phyloP scores from a whole-genome alignment of 441 rosid species.

The Viola pubescens region DNA sequence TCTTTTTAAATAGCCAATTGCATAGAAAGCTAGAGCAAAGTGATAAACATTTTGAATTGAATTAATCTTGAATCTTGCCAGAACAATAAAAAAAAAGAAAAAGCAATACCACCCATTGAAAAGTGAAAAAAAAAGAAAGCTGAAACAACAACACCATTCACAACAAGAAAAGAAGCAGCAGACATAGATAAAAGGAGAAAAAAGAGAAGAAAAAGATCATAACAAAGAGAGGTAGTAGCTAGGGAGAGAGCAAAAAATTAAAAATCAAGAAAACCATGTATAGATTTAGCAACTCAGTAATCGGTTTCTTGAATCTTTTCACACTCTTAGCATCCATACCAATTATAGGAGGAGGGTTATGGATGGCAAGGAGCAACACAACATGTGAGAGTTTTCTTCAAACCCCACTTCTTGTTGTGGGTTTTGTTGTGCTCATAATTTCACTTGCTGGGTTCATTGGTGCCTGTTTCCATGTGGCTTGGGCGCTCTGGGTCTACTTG shows the following conservation, averaged over 20 bases:
- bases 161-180: slow-evolving; percentile 30
- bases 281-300: slow-evolving; percentile 59
- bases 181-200: not conserved
- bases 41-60: slow-evolving; percentile 25
- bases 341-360: slow-evolving; percentile 75
- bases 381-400: slow-evolving; percentile 76
- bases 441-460: slow-evolving; percentile 83
- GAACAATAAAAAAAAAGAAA: slow-evolving; percentile 17
- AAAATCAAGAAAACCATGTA: slow-evolving; percentile 29
- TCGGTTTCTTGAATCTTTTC: slow-evolving; percentile 71
- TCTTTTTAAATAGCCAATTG: slow-evolving; percentile 10
- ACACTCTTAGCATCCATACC: slow-evolving; percentile 74
- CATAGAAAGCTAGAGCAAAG: slow-evolving; percentile 16
- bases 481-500: slow-evolving; percentile 84
- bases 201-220: not conserved
- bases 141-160: slow-evolving; percentile 13
- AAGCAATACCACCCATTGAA: slow-evolving; percentile 23
- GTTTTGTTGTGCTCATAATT: slow-evolving; percentile 54
- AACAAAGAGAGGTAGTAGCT: not conserved
- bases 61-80: slow-evolving; percentile 17
- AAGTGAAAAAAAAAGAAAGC: slow-evolving; percentile 18
- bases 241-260: slow-evolving; percentile 2
- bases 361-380: slow-evolving; percentile 75
- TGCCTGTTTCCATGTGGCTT: slow-evolving; percentile 67
- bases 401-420: slow-evolving; percentile 68